Evolutionary conservation across 2,329 filamentous ascomycete species (phyloP).

Genomic region (Chaetomiaceae sp.): DNA sequence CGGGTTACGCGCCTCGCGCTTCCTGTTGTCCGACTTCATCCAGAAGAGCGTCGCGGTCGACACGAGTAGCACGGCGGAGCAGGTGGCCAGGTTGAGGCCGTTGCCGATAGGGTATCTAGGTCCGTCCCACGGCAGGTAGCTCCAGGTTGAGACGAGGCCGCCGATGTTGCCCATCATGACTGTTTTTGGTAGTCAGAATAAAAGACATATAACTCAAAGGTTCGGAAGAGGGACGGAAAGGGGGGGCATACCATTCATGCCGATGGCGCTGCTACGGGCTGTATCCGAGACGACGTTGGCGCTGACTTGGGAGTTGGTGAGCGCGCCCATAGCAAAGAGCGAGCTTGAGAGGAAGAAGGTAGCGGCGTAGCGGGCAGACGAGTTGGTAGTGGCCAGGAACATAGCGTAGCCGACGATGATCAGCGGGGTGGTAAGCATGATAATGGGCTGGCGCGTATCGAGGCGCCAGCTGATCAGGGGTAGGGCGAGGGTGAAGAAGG

Average conservation of each 20-base stretch:
- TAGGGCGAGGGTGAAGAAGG: constrained; percentile 55
- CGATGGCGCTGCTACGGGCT: constrained; percentile 43
- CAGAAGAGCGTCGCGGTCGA: constrained; percentile 48
- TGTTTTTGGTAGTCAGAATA: too few relatives aligned
- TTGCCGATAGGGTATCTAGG: constrained; percentile 67
- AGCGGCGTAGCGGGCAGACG: constrained; percentile 58
- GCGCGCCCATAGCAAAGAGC: constrained; percentile 57
- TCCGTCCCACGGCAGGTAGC: constrained; percentile 56
- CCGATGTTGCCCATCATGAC: constrained; percentile 29
- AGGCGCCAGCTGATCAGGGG: constrained; percentile 55
- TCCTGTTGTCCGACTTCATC: constrained; percentile 59
- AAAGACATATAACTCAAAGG: too few relatives aligned
- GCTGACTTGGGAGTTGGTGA: constrained; percentile 61
- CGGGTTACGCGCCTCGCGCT: constrained; percentile 48
- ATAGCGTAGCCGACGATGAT: constrained; percentile 65
- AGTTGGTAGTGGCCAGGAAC: constrained; percentile 52
- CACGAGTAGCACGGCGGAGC: constrained; percentile 50
- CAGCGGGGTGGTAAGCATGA: constrained; percentile 53
- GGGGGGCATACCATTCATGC: constrained; percentile 18
- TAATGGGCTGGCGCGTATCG: constrained; percentile 55
- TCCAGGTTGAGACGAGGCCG: constrained; percentile 51
- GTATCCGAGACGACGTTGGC: constrained; percentile 68
- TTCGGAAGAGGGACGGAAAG: too few relatives aligned
- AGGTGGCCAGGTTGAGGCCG: constrained; percentile 61
- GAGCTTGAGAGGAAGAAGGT: constrained; percentile 62